phyloP scores from a whole-genome alignment of 202 grass and related monocot genomes.

The Carex arenaria region DNA sequence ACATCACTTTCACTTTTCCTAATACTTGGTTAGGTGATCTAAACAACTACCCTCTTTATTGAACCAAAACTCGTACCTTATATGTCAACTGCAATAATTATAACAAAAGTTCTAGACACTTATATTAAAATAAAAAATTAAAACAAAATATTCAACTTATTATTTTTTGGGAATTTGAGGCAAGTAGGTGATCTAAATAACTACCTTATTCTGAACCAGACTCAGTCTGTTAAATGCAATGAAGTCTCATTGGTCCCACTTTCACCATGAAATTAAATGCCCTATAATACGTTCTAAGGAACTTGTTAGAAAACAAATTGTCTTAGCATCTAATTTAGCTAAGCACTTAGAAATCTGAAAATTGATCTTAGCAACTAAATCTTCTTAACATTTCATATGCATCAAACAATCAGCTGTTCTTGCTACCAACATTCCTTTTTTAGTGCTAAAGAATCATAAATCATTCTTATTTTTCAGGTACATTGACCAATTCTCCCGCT shows the following conservation, averaged over 20 bases:
- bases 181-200: constrained; percentile 23
- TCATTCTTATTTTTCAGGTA: constrained; percentile 48
- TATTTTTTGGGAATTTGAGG: not conserved
- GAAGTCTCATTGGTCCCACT: not conserved
- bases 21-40: constrained; percentile 9
- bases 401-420: not conserved
- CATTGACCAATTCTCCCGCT: constrained; percentile 91
- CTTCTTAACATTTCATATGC: not conserved
- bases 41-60: constrained; percentile 5
- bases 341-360: not conserved
- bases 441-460: not conserved
- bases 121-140: not conserved
- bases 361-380: not conserved
- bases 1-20: not conserved
- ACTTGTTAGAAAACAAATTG: not conserved
- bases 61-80: not conserved
- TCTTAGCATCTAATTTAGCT: not conserved
- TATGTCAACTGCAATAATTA: not conserved
- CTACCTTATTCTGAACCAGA: constrained; percentile 14
- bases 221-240: not conserved
- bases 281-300: not conserved
- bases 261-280: not conserved
- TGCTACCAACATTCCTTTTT: not conserved
- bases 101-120: not conserved
- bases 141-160: not conserved